phyloP scores from a whole-genome alignment of 1,284 basidiomycete genomes.

The Cutaneotrichosporon dermatis region DNA sequence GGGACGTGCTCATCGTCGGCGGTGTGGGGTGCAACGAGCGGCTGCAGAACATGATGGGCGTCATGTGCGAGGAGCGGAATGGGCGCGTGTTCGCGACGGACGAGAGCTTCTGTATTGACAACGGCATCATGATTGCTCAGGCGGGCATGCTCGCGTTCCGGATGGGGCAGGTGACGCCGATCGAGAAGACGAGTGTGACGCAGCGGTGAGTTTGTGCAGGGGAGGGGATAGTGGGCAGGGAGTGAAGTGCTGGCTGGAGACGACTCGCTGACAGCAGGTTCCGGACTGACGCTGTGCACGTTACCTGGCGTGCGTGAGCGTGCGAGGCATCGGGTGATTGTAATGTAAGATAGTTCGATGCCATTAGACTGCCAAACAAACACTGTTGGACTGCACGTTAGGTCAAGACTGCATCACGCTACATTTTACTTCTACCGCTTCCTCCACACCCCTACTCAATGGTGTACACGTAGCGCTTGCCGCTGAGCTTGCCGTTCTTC shows the following conservation, averaged over 20 bases:
- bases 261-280: constrained; percentile 56
- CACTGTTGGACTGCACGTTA: no score
- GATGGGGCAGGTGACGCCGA: constrained; percentile 79
- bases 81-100: constrained; percentile 94
- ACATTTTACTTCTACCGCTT: neutral
- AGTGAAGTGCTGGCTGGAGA: neutral
- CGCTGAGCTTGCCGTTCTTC: constrained; percentile 21
- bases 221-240: neutral
- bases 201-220: constrained; percentile 60
- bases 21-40: constrained; percentile 96
- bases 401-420: constrained; percentile 2
- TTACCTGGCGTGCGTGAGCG: constrained; percentile 65
- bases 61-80: constrained; percentile 87
- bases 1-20: constrained; percentile 94
- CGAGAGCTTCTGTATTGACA: constrained; percentile 94
- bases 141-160: constrained; percentile 87
- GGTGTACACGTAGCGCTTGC: constrained; percentile 16
- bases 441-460: constrained; percentile 2
- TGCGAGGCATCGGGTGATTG: no score
- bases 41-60: constrained; percentile 97
- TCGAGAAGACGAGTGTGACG: constrained; percentile 78
- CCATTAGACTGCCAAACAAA: no score
- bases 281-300: constrained; percentile 83
- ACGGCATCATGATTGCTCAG: constrained; percentile 99
- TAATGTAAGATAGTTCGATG: no score